phyloP scores from a whole-genome alignment of 2,329 filamentous ascomycete species.

The Zasmidium angulare region DNA sequence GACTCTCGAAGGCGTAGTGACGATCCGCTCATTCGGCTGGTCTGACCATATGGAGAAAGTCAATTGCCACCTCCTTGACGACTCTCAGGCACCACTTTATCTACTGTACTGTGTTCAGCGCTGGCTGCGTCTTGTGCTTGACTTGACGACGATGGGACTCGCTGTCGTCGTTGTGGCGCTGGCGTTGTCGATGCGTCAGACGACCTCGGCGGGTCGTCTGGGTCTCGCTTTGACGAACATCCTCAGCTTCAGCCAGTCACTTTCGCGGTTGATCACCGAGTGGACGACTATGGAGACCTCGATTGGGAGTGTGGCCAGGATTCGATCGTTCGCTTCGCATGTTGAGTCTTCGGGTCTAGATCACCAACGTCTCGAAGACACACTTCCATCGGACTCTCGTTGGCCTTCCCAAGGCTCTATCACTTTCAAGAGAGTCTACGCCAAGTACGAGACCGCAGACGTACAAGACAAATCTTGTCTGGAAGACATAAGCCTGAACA shows the following conservation, averaged over 20 bases:
- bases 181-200: background rate
- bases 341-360: too few species aligned
- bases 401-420: slow-evolving; percentile 7
- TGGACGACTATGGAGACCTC: slow-evolving; percentile 8
- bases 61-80: slow-evolving; percentile 40
- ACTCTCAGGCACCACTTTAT: slow-evolving; percentile 46
- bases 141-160: slow-evolving; percentile 25
- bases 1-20: slow-evolving; percentile 38
- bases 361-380: background rate
- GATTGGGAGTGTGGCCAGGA: slow-evolving; percentile 2
- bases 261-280: background rate
- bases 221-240: slow-evolving; percentile 3
- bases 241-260: background rate
- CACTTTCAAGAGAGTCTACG: background rate
- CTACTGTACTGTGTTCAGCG: slow-evolving; percentile 46
- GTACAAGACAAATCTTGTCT: slow-evolving; percentile 13
- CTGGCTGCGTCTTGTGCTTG: slow-evolving; percentile 45
- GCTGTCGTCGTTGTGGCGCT: slow-evolving; percentile 5
- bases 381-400: background rate
- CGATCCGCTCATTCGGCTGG: slow-evolving; percentile 55
- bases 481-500: slow-evolving; percentile 30
- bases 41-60: slow-evolving; percentile 38
- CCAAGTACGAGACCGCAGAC: background rate
- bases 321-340: background rate
- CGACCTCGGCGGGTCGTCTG: background rate